These are phyloP conservation scores for Alternaria longipes DNA, from an alignment of 2,329 filamentous ascomycete genomes.

Conservation along the genomic window DNA sequence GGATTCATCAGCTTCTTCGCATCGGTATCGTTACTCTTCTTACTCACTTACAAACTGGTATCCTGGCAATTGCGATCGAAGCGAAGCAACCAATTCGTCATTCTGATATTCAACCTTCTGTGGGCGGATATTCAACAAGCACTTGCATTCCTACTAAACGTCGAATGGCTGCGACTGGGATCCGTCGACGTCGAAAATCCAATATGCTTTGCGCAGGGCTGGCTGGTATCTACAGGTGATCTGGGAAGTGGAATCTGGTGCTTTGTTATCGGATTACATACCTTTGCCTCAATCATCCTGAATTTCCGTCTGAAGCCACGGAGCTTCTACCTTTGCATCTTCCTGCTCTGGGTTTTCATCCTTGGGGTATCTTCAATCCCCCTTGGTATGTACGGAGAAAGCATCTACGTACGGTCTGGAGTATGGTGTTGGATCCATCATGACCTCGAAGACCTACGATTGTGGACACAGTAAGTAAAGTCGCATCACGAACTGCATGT, in stretches of 20 bases:
- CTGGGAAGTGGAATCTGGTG: slow-evolving; percentile 73
- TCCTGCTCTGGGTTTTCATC: slow-evolving; percentile 66
- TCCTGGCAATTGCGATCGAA: slow-evolving; percentile 49
- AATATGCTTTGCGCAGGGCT: slow-evolving; percentile 72
- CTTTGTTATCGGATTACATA: slow-evolving; percentile 71
- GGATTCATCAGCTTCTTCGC: slow-evolving; percentile 59
- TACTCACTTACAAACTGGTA: slow-evolving; percentile 60
- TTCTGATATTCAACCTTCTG: slow-evolving; percentile 75
- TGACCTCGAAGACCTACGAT: slow-evolving; percentile 63
- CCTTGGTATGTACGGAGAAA: slow-evolving; percentile 54
- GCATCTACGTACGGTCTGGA: slow-evolving; percentile 70
- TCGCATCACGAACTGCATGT: background rate
- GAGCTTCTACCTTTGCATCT: slow-evolving; percentile 61
- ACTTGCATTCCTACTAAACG: slow-evolving; percentile 70
- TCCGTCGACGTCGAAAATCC: slow-evolving; percentile 63
- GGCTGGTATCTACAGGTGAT: slow-evolving; percentile 73
- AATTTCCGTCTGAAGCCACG: slow-evolving; percentile 62
- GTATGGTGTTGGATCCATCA: slow-evolving; percentile 74
- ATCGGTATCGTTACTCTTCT: slow-evolving; percentile 54
- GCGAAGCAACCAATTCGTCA: slow-evolving; percentile 69
- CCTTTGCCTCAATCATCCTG: slow-evolving; percentile 69
- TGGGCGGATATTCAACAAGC: slow-evolving; percentile 74
- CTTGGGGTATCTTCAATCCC: slow-evolving; percentile 66
- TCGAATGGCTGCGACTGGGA: slow-evolving; percentile 65
- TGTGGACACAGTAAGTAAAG: slow-evolving; percentile 61